phyloP scores from a whole-genome alignment of 1,284 basidiomycete genomes.

The Earliella scabrosa region DNA sequence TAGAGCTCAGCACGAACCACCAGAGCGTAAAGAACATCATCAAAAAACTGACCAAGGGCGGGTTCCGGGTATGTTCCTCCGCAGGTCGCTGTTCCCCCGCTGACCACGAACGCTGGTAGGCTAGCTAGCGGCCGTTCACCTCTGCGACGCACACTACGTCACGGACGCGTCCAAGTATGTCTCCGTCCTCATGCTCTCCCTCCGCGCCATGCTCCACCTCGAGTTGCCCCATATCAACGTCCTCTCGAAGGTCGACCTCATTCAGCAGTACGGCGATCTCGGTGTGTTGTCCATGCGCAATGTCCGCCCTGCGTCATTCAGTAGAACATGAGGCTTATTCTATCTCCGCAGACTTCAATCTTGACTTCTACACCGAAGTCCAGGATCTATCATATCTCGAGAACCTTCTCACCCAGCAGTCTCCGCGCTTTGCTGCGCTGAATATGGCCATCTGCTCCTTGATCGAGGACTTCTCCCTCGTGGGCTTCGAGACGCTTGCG shows the following conservation, averaged over 20 bases:
- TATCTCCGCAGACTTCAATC: slow-evolving; percentile 80
- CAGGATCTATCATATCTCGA: slow-evolving; percentile 93
- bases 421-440: slow-evolving; percentile 73
- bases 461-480: slow-evolving; percentile 93
- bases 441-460: slow-evolving; percentile 92
- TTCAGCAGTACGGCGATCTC: slow-evolving; percentile 86
- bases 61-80: slow-evolving; percentile 77
- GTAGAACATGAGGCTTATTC: background rate
- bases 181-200: slow-evolving; percentile 88
- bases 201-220: slow-evolving; percentile 97
- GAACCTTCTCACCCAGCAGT: slow-evolving; percentile 69
- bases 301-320: background rate
- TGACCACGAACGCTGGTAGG: slow-evolving; percentile 42
- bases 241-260: slow-evolving; percentile 92
- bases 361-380: slow-evolving; percentile 98
- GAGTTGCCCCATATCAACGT: slow-evolving; percentile 98
- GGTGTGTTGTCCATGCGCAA: slow-evolving; percentile 50
- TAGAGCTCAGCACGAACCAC: slow-evolving; percentile 97
- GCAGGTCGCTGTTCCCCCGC: slow-evolving; percentile 16
- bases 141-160: slow-evolving; percentile 97
- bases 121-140: slow-evolving; percentile 88
- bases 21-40: slow-evolving; percentile 84
- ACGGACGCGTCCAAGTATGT: slow-evolving; percentile 96
- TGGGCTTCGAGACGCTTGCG: slow-evolving; percentile 96
- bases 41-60: slow-evolving; percentile 71